phyloP scores from a whole-genome alignment of 257 asterid species.

The Solanum gandarillasii region DNA sequence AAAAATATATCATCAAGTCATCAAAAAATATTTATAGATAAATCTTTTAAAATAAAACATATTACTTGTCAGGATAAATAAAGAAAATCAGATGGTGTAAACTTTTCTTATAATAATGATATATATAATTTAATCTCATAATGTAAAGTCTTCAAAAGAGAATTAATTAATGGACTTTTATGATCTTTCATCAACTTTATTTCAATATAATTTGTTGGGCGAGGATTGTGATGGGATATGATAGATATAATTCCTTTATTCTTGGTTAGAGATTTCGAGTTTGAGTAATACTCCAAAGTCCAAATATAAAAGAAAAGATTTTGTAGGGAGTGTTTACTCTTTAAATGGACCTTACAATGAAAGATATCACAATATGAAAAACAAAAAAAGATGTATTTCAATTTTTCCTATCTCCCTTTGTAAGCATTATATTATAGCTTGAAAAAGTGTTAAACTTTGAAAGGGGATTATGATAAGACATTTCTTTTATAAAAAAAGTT shows the following conservation, averaged over 20 bases:
- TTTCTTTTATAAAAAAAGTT: conserved; percentile 17
- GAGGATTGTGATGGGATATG: not conserved
- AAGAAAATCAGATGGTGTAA: not conserved
- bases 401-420: conserved; percentile 6
- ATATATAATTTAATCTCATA: not conserved
- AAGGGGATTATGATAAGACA: conserved; percentile 21
- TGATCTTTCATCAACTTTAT: no score
- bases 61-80: not conserved
- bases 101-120: not conserved
- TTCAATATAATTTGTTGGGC: not conserved
- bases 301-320: not conserved
- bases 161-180: no score
- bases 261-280: not conserved
- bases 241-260: not conserved
- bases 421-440: conserved; percentile 2
- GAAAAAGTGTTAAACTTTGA: conserved; percentile 16
- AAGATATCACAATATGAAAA: not conserved
- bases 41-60: not conserved
- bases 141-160: no score
- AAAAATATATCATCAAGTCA: not conserved
- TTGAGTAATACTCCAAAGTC: not conserved
- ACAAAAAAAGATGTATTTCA: not conserved
- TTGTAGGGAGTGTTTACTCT: not conserved
- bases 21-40: not conserved
- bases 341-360: not conserved